Evolutionary conservation across 768 basidiomycete genomes (phyloP), one percentile per base, ranked within the genome.

Genomic region (Coprinopsis cinerea): DNA sequence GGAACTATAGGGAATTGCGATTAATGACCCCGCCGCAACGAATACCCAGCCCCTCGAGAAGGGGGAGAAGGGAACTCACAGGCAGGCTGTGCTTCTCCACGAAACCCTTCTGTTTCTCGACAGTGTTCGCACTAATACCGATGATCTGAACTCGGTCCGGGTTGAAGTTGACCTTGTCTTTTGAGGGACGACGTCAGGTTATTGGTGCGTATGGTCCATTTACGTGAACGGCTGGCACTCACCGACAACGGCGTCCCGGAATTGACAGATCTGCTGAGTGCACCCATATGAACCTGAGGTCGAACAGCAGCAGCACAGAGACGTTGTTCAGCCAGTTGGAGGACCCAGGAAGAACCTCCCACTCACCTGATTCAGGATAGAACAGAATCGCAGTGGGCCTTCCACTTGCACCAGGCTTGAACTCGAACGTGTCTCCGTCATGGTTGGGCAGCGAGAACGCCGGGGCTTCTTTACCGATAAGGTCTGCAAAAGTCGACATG

Each of bases 221-320:
- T 11, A 20, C n/a, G 27, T 44, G 45, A 42, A 41, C 41, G 44
- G 20, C 48, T 49, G 3, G 17, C 2, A 62, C 77, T 50, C 49
- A 85, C 85, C 79, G 28, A 70, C 77, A 36, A 88, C 66, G 2
- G 88, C 88, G 68, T 92, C 86, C 22, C 90, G 78, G 65, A 93
- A 91, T 45, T 81, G 74, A 58, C 88, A 91, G 1, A 84, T 88
- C 64, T 92, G 82, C 18, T 76, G 82, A 15, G 87, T 93, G 64
- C 91, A 92, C 4, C 85, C 88, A 44, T 71, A 82, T 1, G 87
- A 79, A 4, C 83, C 87, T 83, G 45, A 15, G 9, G 23, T 27
- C 26, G 22, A 36, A 18, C 13, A 17, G 30, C n/a, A 46, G 47
- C 3, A 9, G 20, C n/a, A 43, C 23, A 11, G n/a, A 6, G 44